Percentiles rank a stretch among this genome's conserved stretches.
These are phyloP conservation scores for Pezicula carpinea DNA, from an alignment of 2,329 filamentous ascomycete genomes.

Conservation along the genomic window DNA sequence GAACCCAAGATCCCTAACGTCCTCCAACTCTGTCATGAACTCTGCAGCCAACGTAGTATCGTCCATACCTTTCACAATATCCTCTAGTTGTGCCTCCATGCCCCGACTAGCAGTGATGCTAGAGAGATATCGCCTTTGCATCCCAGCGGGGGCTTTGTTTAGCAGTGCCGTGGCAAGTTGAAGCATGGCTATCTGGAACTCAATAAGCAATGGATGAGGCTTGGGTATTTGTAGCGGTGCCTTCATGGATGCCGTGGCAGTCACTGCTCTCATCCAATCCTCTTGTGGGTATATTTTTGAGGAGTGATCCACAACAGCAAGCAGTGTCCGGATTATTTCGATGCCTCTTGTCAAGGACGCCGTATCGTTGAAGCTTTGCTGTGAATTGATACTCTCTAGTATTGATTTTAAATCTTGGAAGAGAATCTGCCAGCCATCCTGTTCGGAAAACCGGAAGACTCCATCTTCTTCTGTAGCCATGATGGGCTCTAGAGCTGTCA, in stretches of 20 bases:
- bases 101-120: conserved; percentile 47
- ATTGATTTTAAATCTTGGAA: conserved; percentile 44
- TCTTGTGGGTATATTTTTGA: conserved; percentile 39
- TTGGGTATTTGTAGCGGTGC: conserved; percentile 5
- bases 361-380: neutral
- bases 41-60: conserved; percentile 25
- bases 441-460: conserved; percentile 36
- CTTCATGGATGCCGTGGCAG: conserved; percentile 38
- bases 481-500: conserved; percentile 57
- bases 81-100: conserved; percentile 39
- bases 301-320: conserved; percentile 46
- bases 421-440: conserved; percentile 51
- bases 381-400: conserved; percentile 30
- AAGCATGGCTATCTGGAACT: conserved; percentile 48
- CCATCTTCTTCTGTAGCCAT: conserved; percentile 38
- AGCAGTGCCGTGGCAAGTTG: conserved; percentile 53
- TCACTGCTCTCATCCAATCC: conserved; percentile 53
- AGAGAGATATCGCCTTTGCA: conserved; percentile 46
- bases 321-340: conserved; percentile 51
- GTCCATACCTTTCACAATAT: conserved; percentile 12
- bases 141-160: conserved; percentile 36
- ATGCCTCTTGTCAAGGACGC: conserved; percentile 30
- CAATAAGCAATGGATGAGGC: conserved; percentile 24
- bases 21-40: conserved; percentile 40
- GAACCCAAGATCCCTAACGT: conserved; percentile 30